Evolutionary conservation across 2,329 filamentous ascomycete genomes (phyloP).

Genomic region (Aphanoascus verrucosus): DNA sequence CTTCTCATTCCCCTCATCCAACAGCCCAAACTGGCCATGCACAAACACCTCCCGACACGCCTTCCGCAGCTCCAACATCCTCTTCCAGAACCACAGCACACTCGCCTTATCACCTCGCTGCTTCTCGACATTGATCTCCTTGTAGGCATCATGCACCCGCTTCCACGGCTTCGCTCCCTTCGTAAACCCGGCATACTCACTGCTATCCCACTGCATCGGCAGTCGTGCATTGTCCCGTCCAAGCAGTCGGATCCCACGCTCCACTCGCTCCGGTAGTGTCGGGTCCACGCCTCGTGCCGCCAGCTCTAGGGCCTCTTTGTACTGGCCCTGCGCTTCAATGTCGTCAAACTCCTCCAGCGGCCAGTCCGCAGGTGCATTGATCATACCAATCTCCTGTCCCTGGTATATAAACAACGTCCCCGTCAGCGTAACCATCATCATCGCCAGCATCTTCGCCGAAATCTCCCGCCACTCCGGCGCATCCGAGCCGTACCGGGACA

Average conservation of each 20-base stretch:
- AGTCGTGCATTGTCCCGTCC: slow-evolving; percentile 57
- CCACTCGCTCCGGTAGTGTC: slow-evolving; percentile 36
- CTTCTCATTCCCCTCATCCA: slow-evolving; percentile 39
- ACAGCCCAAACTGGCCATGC: slow-evolving; percentile 48
- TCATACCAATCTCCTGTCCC: slow-evolving; percentile 52
- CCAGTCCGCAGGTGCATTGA: slow-evolving; percentile 44
- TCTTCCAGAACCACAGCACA: slow-evolving; percentile 53
- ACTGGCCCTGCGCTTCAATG: slow-evolving; percentile 41
- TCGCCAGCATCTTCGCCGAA: slow-evolving; percentile 45
- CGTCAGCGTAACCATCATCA: slow-evolving; percentile 37
- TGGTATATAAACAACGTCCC: slow-evolving; percentile 48
- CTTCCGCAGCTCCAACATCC: slow-evolving; percentile 45
- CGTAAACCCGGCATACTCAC: slow-evolving; percentile 52
- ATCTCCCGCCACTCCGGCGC: slow-evolving; percentile 35
- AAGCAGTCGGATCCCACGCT: slow-evolving; percentile 47
- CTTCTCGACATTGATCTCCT: slow-evolving; percentile 46
- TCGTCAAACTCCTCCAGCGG: slow-evolving; percentile 35
- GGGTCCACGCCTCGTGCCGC: slow-evolving; percentile 23
- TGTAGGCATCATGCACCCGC: slow-evolving; percentile 47
- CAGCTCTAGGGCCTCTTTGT: slow-evolving; percentile 28
- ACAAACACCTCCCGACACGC: slow-evolving; percentile 49
- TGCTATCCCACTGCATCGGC: slow-evolving; percentile 55
- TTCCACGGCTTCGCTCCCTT: slow-evolving; percentile 47
- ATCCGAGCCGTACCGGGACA: slow-evolving; percentile 45
- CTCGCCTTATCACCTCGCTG: slow-evolving; percentile 39